These are phyloP conservation scores for Wolfiporia cocos DNA, from an alignment of 1,284 basidiomycete genomes.

Conservation along the genomic window DNA sequence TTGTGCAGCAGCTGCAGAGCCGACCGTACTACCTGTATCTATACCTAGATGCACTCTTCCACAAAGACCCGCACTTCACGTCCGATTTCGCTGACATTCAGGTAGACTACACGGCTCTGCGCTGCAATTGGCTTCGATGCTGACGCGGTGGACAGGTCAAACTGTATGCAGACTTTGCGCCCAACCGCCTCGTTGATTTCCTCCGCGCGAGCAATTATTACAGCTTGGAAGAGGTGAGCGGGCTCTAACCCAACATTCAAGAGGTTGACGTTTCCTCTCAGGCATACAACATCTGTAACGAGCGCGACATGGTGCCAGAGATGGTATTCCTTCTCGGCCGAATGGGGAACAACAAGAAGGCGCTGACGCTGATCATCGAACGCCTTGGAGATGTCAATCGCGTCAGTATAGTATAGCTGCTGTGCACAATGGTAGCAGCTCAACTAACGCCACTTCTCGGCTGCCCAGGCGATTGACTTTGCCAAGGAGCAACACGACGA, in stretches of 20 bases:
- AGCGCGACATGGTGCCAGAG: conserved; percentile 86
- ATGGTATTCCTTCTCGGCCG: conserved; percentile 97
- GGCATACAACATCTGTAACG: conserved; percentile 87
- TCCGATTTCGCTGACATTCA: conserved; percentile 83
- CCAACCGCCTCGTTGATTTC: conserved; percentile 80
- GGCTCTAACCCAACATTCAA: not conserved
- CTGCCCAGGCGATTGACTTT: conserved; percentile 87
- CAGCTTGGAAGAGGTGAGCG: conserved; percentile 73
- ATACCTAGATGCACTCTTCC: conserved; percentile 89
- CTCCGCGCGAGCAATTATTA: conserved; percentile 90
- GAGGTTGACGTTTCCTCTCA: too few relatives aligned
- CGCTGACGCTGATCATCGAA: conserved; percentile 93
- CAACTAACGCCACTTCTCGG: too few relatives aligned
- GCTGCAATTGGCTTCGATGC: too few relatives aligned
- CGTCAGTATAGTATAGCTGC: conserved; percentile 33
- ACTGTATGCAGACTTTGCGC: conserved; percentile 88
- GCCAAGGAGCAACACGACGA: conserved; percentile 97
- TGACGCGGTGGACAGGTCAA: conserved; percentile 77
- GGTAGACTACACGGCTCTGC: too few relatives aligned
- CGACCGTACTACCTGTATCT: conserved; percentile 85
- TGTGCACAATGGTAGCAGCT: too few relatives aligned
- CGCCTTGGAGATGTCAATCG: conserved; percentile 89
- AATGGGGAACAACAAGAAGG: conserved; percentile 97
- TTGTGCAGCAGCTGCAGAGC: conserved; percentile 80
- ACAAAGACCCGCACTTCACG: conserved; percentile 80